These are phyloP conservation scores for Pugionium dolabratum DNA, from an alignment of 345 rosid species.

Conservation along the genomic window DNA sequence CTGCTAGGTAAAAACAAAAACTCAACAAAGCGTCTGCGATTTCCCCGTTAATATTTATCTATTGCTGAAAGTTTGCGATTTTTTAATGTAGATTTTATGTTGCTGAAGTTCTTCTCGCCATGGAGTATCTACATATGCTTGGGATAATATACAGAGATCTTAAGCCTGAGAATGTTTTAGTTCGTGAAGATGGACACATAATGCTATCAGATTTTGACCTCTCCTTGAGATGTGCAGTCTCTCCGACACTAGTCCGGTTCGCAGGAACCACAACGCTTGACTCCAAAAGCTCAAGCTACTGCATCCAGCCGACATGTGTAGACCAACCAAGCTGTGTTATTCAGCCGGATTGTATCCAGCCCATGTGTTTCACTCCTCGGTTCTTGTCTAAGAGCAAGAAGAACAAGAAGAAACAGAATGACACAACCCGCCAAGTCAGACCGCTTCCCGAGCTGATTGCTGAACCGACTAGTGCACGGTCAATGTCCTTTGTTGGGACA, in stretches of 20 bases:
- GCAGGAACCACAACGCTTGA: conserved; percentile 44
- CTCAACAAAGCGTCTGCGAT: background rate
- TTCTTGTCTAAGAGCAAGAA: conserved; percentile 52
- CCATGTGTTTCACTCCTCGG: conserved; percentile 60
- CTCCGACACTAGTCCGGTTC: conserved; percentile 61
- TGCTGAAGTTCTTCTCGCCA: conserved; percentile 81
- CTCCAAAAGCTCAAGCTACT: conserved; percentile 47
- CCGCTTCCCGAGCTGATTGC: conserved; percentile 83
- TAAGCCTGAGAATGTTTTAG: conserved; percentile 54
- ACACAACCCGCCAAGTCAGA: conserved; percentile 46
- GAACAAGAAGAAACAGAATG: conserved; percentile 39
- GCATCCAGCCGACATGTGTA: conserved; percentile 60
- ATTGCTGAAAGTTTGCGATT: conserved; percentile 3
- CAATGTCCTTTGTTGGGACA: conserved; percentile 90
- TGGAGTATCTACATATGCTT: conserved; percentile 91
- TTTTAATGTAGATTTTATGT: conserved; percentile 63
- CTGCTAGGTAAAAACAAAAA: conserved; percentile 61
- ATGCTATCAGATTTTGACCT: conserved; percentile 28
- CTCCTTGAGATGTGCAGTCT: conserved; percentile 65
- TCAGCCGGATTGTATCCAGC: conserved; percentile 62
- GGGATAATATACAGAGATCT: conserved; percentile 86
- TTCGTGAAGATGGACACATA: too few relatives aligned
- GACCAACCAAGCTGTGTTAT: conserved; percentile 52
- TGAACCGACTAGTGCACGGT: conserved; percentile 77
- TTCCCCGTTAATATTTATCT: background rate